Evolutionary conservation across 768 basidiomycete species (phyloP).

Genomic region (Termitomyces bulborhizus): DNA sequence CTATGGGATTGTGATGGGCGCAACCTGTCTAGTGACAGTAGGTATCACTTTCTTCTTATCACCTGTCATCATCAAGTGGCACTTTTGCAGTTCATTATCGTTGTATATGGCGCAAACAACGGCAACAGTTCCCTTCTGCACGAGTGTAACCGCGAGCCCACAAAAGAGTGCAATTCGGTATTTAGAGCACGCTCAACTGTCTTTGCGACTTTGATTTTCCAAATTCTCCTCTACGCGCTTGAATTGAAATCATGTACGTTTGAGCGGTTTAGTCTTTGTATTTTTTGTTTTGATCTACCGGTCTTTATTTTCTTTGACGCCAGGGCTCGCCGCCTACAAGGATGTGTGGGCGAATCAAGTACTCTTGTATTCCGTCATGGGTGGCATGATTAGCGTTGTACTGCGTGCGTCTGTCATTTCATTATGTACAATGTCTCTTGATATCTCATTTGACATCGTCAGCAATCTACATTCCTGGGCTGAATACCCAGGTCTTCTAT

Average conservation of each 20-base stretch:
- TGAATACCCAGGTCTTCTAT: too few relatives aligned
- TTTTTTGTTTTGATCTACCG: not conserved
- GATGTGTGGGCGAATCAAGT: slow-evolving; percentile 29
- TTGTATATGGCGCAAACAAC: slow-evolving; percentile 28
- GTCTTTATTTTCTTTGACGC: too few relatives aligned
- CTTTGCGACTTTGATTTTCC: slow-evolving; percentile 21
- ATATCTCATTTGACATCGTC: too few relatives aligned
- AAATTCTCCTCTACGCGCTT: slow-evolving; percentile 21
- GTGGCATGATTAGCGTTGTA: slow-evolving; percentile 30
- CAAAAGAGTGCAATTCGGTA: slow-evolving; percentile 22
- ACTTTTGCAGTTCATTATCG: slow-evolving; percentile 26
- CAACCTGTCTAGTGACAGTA: slow-evolving; percentile 25
- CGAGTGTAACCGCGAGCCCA: slow-evolving; percentile 24
- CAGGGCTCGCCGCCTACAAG: slow-evolving; percentile 25
- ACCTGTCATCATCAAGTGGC: not conserved
- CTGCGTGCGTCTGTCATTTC: slow-evolving; percentile 28
- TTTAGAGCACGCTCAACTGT: slow-evolving; percentile 29
- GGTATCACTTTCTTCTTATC: slow-evolving; percentile 5
- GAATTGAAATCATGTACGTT: slow-evolving; percentile 32
- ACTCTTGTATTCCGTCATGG: slow-evolving; percentile 27
- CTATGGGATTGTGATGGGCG: slow-evolving; percentile 32
- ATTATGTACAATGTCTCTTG: too few relatives aligned
- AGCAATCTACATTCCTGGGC: too few relatives aligned
- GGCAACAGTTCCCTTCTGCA: slow-evolving; percentile 21
- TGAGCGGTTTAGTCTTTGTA: not conserved